Base-by-base conservation (phyloP, 2,329 filamentous ascomycete species). In the Penicillium sp. region DNA sequence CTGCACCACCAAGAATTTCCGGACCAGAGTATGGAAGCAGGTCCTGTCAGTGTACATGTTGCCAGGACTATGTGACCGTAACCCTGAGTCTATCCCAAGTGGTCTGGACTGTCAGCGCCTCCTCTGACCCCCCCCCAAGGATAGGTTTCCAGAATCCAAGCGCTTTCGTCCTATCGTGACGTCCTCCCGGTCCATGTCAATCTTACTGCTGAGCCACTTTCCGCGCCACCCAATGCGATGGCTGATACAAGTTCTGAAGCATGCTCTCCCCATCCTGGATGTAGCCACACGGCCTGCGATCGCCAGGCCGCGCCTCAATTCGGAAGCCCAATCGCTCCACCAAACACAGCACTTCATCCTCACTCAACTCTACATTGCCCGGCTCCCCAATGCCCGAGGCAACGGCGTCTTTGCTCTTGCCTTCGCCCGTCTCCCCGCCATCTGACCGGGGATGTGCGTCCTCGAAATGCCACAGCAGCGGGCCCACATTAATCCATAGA, bases 401-500 rank as follows among this genome's bases (percentile, higher is more conserved):
- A 6, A 66, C 66, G 59, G 69, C 57, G 37, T 80, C 63, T 19
- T 66, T 61, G 14, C 57, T 38, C 6, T 65, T 62, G 13, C 67
- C 67, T 3, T 62, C 59, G n/a, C 42, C 64, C 25, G 65, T 60
- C 11, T 57, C 46, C 6, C 63, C 62, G 14, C 68, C 65, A 1
- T 64, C 60, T n/a, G 67, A 63, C n/a, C 65, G 68, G 37, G 67
- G 61, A 30, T 72, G 67, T 6, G 68, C 71, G 67, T 92, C 89
- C 73, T 96, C 92, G 75, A 96, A 98, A 76, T 99, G 96, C 95
- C 95, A 99, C 43, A 98, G 81, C 57, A 99, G 78, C 0, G 95
- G 95, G 0, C 95, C 95, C 26, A 96, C 81, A 71, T 99, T 99
- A 72, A 97, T 85, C 81, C 96, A 91, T 4, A 96, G 71, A 0